Conservation (phyloP, 371 early-diverging fungal species). For the Rhizopus stolonifer region DNA sequence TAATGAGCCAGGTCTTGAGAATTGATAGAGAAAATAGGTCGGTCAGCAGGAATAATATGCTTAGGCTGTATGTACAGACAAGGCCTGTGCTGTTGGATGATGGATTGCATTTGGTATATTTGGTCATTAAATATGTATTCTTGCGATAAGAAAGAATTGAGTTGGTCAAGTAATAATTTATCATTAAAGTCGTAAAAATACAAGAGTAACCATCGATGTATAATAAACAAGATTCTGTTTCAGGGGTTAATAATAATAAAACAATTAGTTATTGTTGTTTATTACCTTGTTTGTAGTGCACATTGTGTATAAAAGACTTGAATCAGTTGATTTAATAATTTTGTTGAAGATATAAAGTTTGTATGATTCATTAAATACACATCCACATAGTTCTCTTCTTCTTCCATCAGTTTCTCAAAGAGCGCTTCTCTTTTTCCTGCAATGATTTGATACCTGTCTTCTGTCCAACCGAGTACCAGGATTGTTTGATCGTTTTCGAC, state of each 20-base stretch:
- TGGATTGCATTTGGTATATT: constrained; percentile 5
- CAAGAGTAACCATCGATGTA: constrained; percentile 63
- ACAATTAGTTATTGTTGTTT: neutral
- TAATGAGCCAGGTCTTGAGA: constrained; percentile 43
- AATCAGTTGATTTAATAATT: constrained; percentile 54
- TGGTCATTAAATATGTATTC: constrained; percentile 4
- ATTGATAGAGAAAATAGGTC: constrained; percentile 15
- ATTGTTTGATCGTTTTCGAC: constrained; percentile 46
- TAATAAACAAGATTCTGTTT: constrained; percentile 55
- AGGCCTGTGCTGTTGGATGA: neutral
- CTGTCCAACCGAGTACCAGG: constrained; percentile 51
- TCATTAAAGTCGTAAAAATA: constrained; percentile 61
- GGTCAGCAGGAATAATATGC: neutral
- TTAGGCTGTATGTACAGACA: neutral
- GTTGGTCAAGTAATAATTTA: neutral
- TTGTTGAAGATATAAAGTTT: constrained; percentile 55
- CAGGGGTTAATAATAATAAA: neutral
- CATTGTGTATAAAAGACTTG: constrained; percentile 50
- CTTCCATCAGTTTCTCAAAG: constrained; percentile 59
- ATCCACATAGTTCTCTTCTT: constrained; percentile 67
- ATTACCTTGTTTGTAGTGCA: constrained; percentile 59
- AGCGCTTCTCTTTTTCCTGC: constrained; percentile 58
- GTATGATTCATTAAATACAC: constrained; percentile 54
- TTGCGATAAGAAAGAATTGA: neutral
- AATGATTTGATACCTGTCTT: constrained; percentile 52